A percentile compares a stretch with the other conserved stretches of the same genome.
Conservation (phyloP, 345 rosid genomes). For the Tarenaya hassleriana region DNA sequence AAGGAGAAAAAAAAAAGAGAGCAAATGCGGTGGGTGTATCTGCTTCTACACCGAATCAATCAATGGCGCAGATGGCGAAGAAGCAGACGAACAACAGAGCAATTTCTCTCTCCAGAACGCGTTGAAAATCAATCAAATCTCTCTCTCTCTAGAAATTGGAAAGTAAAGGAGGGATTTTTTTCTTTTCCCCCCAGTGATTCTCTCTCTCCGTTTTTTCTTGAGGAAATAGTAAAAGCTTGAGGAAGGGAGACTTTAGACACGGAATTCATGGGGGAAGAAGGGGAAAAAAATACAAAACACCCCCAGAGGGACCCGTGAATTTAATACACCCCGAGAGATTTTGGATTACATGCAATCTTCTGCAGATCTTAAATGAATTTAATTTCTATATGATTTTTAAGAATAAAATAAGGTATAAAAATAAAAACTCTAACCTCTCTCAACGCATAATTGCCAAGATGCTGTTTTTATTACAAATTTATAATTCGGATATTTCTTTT, state of each 20-base stretch:
- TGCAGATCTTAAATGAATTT: too few relatives aligned
- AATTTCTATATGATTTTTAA: background rate
- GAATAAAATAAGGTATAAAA: background rate
- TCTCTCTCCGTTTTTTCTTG: conserved; percentile 21
- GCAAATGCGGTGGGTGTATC: conserved; percentile 6
- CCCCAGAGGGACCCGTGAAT: conserved; percentile 22
- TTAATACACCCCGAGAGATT: conserved; percentile 8
- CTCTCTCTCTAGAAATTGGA: conserved; percentile 23
- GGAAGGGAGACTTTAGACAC: conserved; percentile 19
- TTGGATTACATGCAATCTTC: conserved; percentile 10
- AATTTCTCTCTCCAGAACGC: conserved; percentile 29
- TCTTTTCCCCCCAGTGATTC: conserved; percentile 6
- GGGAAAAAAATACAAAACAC: too few relatives aligned
- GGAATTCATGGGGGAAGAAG: conserved; percentile 20
- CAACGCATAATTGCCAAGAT: too few relatives aligned
- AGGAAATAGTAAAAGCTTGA: conserved; percentile 19
- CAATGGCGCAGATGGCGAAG: conserved; percentile 34
- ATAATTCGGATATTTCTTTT: too few relatives aligned
- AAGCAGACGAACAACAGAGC: conserved; percentile 26
- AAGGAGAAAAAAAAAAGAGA: too few relatives aligned
- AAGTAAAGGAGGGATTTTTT: conserved; percentile 17
- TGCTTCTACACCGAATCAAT: conserved; percentile 23
- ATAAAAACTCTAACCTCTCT: too few relatives aligned
- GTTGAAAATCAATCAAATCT: conserved; percentile 9
- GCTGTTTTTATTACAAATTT: background rate